Base-by-base conservation (phyloP, 306 rosid genomes). In the Acacia melanoxylon region DNA sequence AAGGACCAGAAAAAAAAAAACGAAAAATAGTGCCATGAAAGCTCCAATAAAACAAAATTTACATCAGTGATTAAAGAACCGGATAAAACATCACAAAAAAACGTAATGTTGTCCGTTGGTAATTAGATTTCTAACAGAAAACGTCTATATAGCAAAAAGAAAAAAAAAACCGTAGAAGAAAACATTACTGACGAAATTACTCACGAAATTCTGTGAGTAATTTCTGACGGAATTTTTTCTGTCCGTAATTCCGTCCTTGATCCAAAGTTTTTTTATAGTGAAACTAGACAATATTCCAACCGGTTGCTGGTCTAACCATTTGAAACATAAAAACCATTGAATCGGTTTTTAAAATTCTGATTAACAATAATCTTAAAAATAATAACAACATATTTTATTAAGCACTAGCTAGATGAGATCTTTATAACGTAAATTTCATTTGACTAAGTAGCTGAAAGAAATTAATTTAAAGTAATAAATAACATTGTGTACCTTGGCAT, bases 401-500 rank as follows among this genome's bases (percentile, higher is more conserved):
- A 58, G 31, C 65, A 58, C 65, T 3, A 19, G 12, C 65, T 3
- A 19, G 12, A n/a, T n/a, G 11, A 24, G 16, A 59, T 59, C 15
- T 24, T 59, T 24, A 24, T 11, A 61, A 61, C 15, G 35, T 24
- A 24, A 24, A 61, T 61, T 61, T 61, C 33, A 61, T 12, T 61
- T 61, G 67, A 61, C 35, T 24, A 24, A 61, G 17, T 25, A 33
- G 0, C 2, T 2, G 15, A 24, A 61, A 22, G 33, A 61, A 61
- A 61, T 10, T 1, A 37, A 40, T 6, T 8, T 8, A n/a, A 37
- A 68, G 41, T 20, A 37, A 10, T 37, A 46, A 6, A 24, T 9
- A 25, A 9, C 14, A 4, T 11, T 24, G 35, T 25, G 74, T 61
- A 92, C 98, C 97, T 90, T 33, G 93, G 88, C 79, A 94, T 81